phyloP scores from a whole-genome alignment of 2,329 filamentous ascomycete genomes.

The Talaromyces sp. region DNA sequence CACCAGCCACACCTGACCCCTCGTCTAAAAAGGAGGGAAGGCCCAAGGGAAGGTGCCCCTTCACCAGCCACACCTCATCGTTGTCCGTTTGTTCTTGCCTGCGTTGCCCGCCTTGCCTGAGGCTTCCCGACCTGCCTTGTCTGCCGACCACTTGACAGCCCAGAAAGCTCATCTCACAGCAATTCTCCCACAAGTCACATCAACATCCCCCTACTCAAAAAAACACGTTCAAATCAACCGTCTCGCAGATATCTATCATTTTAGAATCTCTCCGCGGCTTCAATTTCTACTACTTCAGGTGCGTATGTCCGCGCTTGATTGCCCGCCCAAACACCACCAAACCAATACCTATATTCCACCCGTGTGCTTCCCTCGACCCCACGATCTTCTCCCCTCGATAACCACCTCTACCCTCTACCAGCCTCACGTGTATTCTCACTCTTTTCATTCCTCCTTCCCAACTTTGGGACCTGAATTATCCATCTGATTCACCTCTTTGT shows the following conservation, averaged over 20 bases:
- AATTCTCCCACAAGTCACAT: background rate
- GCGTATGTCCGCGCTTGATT: background rate
- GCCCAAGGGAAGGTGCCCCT: slow-evolving; percentile 13
- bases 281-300: background rate
- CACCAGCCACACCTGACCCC: slow-evolving; percentile 15
- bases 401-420: slow-evolving; percentile 25
- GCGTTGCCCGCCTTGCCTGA: background rate
- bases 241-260: background rate
- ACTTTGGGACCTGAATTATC: background rate
- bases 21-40: background rate
- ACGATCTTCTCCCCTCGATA: slow-evolving; percentile 28
- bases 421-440: slow-evolving; percentile 22
- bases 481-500: slow-evolving; percentile 16
- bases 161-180: slow-evolving; percentile 14
- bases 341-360: slow-evolving; percentile 6
- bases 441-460: background rate
- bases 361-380: slow-evolving; percentile 10
- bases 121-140: too few species aligned
- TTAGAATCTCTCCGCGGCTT: background rate
- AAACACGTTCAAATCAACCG: background rate
- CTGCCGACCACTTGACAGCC: background rate
- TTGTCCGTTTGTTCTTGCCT: slow-evolving; percentile 3
- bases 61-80: slow-evolving; percentile 25
- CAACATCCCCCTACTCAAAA: background rate
- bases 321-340: slow-evolving; percentile 10